phyloP scores from a whole-genome alignment of 345 rosid genomes.

The Diplotaxis tenuifolia region DNA sequence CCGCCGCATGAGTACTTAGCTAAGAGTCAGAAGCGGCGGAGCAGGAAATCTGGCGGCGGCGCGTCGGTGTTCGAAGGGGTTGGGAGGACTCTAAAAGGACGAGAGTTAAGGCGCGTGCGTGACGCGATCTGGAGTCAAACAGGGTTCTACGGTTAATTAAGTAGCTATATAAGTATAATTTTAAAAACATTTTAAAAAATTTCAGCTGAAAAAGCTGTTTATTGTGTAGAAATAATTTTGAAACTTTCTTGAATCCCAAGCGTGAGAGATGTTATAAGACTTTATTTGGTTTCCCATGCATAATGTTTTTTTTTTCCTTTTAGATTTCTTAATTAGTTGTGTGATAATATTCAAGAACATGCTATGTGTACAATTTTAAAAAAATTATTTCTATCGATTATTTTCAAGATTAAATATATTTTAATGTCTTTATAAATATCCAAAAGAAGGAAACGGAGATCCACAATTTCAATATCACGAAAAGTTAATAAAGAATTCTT shows the following conservation, averaged over 20 bases:
- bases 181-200: neutral
- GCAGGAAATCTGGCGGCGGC: constrained; percentile 47
- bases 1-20: constrained; percentile 98
- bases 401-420: neutral
- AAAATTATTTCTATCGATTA: neutral
- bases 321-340: neutral
- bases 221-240: constrained; percentile 28
- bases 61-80: constrained; percentile 86
- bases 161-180: neutral
- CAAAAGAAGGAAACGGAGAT: neutral
- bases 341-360: neutral
- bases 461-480: neutral
- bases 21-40: constrained; percentile 55
- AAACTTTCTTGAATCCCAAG: constrained; percentile 33
- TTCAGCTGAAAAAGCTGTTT: neutral
- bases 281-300: constrained; percentile 30
- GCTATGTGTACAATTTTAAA: neutral
- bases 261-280: constrained; percentile 33
- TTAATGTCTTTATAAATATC: neutral
- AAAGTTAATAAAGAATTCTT: neutral
- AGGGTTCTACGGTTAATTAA: constrained; percentile 57
- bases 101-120: constrained; percentile 88
- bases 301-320: neutral
- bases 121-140: constrained; percentile 97
- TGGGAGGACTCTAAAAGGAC: constrained; percentile 89